Evolutionary conservation across 179 eudicot genomes (phyloP).

Genomic region (Silene coronaria): DNA sequence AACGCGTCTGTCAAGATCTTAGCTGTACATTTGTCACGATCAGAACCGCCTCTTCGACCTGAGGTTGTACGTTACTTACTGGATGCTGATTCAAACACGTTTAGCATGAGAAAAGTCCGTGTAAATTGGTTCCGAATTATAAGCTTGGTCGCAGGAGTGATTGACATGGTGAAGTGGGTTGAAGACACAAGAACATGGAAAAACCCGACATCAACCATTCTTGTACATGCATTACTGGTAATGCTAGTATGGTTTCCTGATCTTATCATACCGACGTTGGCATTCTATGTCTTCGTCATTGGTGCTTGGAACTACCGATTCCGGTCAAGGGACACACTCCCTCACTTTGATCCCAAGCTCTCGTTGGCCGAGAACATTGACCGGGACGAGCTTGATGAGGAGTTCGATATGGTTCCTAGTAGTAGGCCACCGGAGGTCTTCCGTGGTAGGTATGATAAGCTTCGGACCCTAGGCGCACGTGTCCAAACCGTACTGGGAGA

Average conservation of each 20-base stretch:
- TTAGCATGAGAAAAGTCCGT: slow-evolving; percentile 88
- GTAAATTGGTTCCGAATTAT: slow-evolving; percentile 80
- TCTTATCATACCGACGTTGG: slow-evolving; percentile 68
- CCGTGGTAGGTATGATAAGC: slow-evolving; percentile 69
- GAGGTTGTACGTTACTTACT: slow-evolving; percentile 69
- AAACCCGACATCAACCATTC: slow-evolving; percentile 75
- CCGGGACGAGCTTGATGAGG: slow-evolving; percentile 83
- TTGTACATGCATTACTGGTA: slow-evolving; percentile 75
- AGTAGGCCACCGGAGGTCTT: slow-evolving; percentile 49
- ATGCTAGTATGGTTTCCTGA: slow-evolving; percentile 93
- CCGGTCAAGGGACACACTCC: slow-evolving; percentile 42
- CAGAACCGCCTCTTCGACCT: slow-evolving; percentile 78
- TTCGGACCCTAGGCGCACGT: slow-evolving; percentile 66
- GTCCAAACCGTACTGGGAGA: slow-evolving; percentile 70
- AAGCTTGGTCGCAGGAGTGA: slow-evolving; percentile 54
- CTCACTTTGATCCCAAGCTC: slow-evolving; percentile 67
- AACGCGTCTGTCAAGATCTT: slow-evolving; percentile 47
- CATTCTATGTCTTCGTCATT: slow-evolving; percentile 64
- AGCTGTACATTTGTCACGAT: slow-evolving; percentile 56
- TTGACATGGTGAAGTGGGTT: slow-evolving; percentile 66
- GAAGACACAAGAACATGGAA: slow-evolving; percentile 90
- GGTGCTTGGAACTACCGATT: slow-evolving; percentile 88
- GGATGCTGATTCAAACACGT: slow-evolving; percentile 63
- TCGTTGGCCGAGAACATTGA: slow-evolving; percentile 65
- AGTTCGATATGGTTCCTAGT: slow-evolving; percentile 70